phyloP scores from a whole-genome alignment of 129 eudicot genomes.

The Helianthus tuberosus region DNA sequence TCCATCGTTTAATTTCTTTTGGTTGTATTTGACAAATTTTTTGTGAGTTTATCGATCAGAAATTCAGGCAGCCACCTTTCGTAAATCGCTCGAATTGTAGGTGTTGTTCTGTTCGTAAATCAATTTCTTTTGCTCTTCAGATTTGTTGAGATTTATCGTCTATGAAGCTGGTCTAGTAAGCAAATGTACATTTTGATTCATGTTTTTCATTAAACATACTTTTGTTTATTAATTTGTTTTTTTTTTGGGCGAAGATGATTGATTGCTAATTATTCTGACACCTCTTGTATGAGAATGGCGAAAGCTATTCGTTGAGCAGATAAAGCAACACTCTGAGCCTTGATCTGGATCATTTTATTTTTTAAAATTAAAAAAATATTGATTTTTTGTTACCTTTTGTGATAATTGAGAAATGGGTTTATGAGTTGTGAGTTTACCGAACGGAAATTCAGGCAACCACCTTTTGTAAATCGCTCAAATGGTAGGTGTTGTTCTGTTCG shows the following conservation, averaged over 20 bases:
- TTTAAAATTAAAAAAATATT: background rate
- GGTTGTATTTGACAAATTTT: no score
- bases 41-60: conserved; percentile 25
- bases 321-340: conserved; percentile 35
- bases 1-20: background rate
- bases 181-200: conserved; percentile 17
- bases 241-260: conserved; percentile 17
- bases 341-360: background rate
- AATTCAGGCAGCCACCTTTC: conserved; percentile 39
- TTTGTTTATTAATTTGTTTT: no score
- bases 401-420: no score
- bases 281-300: conserved; percentile 40
- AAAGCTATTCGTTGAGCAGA: conserved; percentile 31
- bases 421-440: conserved; percentile 10
- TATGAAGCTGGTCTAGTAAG: conserved; percentile 43
- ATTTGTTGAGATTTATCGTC: conserved; percentile 33
- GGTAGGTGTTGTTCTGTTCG: conserved; percentile 44
- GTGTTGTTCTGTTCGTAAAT: conserved; percentile 41
- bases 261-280: conserved; percentile 37
- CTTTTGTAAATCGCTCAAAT: conserved; percentile 2
- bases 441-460: conserved; percentile 40
- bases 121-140: conserved; percentile 39
- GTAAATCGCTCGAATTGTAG: conserved; percentile 10
- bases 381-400: no score
- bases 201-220: background rate